Evolutionary conservation across 345 rosid species (phyloP).

Genomic region (Garcia nutans): DNA sequence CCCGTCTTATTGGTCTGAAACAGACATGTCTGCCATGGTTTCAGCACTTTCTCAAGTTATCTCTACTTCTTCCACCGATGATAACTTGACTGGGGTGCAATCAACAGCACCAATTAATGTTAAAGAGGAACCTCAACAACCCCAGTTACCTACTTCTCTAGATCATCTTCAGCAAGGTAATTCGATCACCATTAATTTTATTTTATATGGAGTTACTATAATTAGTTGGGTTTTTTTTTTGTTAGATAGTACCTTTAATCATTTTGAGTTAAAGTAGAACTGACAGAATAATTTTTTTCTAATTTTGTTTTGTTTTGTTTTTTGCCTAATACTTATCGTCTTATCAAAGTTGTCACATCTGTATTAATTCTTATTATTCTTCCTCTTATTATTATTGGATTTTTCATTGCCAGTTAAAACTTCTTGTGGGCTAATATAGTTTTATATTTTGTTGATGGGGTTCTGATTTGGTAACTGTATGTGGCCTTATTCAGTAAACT

Average conservation of each 20-base stretch:
- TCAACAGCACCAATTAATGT: not conserved
- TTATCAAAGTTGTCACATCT: constrained; percentile 9
- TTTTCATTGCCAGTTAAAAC: no score
- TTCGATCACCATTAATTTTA: no score
- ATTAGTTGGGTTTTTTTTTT: not conserved
- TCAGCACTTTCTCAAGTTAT: constrained; percentile 66
- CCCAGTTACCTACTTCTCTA: constrained; percentile 5
- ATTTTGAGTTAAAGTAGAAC: not conserved
- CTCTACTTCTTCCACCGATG: constrained; percentile 28
- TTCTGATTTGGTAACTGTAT: not conserved
- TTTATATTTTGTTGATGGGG: not conserved
- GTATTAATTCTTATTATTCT: not conserved
- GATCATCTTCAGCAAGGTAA: constrained; percentile 17
- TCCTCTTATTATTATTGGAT: no score
- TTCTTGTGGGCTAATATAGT: not conserved
- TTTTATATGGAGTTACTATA: not conserved
- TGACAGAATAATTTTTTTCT: not conserved
- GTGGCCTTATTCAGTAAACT: not conserved
- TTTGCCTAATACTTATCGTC: not conserved
- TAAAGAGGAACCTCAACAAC: constrained; percentile 10
- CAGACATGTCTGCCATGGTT: constrained; percentile 83
- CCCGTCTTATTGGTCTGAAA: constrained; percentile 48
- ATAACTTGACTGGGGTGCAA: constrained; percentile 19
- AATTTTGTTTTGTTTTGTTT: not conserved
- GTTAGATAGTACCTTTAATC: not conserved